Base-by-base conservation (phyloP, 73 alveolate species). In the Blepharisma japonicum region DNA sequence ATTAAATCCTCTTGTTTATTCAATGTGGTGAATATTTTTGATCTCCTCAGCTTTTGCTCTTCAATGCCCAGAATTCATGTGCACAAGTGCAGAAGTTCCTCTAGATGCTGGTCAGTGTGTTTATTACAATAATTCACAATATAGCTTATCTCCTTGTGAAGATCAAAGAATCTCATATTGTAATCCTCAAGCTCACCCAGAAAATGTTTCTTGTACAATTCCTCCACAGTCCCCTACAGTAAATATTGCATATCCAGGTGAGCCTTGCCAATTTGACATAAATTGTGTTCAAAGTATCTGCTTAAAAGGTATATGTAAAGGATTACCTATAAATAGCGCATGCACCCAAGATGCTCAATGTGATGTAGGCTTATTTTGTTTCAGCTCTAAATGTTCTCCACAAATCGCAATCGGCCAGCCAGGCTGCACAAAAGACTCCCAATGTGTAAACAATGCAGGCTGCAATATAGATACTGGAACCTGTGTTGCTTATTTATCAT, bases 231-330 rank as follows among this genome's bases (percentile, higher is more conserved):
- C 14, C 2, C 74, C 74, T 61, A 18, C 14, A 18, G 4, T 61
- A 14, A 25, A 61, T 25, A 61, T 61, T 61, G 74, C 74, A 14
- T n/a, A n/a, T 20, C 47, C 46, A 18, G 74, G 74, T 18, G 74
- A 61, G 23, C 46, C 46, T 61, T 61, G 74, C 74, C 6, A 1
- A 8, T 61, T 61, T 20, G 74, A 61, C 23, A 1, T 18, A 61
- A 61, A 61, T 25, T 61, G 74, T 61, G 47, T 61, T 2, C 18
- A 14, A 8, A 25, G 74, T 20, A 61, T 25, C 14, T 61, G 74
- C 5, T 4, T 20, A 18, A 25, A 61, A 14, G 49, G 46, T 61
- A 25, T 61, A 18, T 61, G 74, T 25, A 25, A 61, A 20, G 47
- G 74, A 20, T 25, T 61, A 2, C 18, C 38, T 20, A 8, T 20